Percentiles rank a stretch among this genome's conserved stretches.
Conservation (phyloP, 495 filamentous ascomycete genomes). For the Penicillium argentinense region DNA sequence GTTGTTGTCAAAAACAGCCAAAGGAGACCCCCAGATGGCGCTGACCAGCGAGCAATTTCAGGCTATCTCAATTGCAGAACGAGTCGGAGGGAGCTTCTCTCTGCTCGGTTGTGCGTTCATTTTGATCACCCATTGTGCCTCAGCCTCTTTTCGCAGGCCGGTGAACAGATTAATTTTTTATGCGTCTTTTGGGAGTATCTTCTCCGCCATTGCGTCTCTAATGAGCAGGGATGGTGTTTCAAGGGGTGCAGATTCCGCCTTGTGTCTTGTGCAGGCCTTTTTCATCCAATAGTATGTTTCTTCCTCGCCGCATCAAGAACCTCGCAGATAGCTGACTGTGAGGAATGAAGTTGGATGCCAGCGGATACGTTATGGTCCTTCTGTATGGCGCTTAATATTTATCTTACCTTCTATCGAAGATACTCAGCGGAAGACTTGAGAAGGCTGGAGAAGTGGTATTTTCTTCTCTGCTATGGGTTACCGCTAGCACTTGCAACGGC, state of each 20-base stretch:
- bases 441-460: constrained; percentile 63
- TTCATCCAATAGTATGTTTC: too few species aligned
- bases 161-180: constrained; percentile 78
- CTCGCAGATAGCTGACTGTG: too few species aligned
- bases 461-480: constrained; percentile 64
- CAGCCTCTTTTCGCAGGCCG: too few species aligned
- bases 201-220: constrained; percentile 67
- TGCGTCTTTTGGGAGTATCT: constrained; percentile 70
- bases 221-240: constrained; percentile 53
- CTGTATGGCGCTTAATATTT: constrained; percentile 78
- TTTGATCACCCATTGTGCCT: too few species aligned
- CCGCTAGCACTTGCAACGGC: constrained; percentile 58
- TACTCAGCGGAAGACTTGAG: constrained; percentile 61
- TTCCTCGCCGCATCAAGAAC: too few species aligned
- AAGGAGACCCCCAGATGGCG: too few species aligned
- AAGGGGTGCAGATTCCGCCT: constrained; percentile 33
- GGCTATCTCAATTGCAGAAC: too few species aligned
- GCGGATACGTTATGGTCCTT: constrained; percentile 70
- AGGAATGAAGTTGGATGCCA: constrained; percentile 63
- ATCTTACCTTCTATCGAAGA: constrained; percentile 70
- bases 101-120: too few species aligned
- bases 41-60: too few species aligned
- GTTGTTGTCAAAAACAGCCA: too few species aligned
- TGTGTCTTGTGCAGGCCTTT: constrained; percentile 70
- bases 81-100: too few species aligned